Evolutionary conservation across 768 basidiomycete species (phyloP).

Genomic region (Rhizopogon rudus): DNA sequence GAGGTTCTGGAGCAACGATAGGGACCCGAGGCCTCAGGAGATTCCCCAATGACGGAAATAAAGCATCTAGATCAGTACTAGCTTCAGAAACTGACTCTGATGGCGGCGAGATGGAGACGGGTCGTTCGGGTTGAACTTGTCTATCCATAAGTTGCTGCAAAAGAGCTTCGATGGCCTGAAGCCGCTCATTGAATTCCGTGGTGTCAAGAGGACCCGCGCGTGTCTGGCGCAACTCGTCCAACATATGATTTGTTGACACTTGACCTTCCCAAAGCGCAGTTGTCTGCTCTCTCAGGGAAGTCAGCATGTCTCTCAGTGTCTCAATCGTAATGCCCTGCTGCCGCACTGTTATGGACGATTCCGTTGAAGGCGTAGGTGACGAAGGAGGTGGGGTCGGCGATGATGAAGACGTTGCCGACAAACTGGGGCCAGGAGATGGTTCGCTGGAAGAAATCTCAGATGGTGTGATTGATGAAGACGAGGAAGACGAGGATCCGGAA

Average conservation of each 20-base stretch:
- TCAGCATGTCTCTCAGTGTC: slow-evolving; percentile 49
- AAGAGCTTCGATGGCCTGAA: slow-evolving; percentile 20
- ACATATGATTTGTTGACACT: slow-evolving; percentile 46
- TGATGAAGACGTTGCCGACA: slow-evolving; percentile 35
- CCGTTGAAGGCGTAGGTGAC: slow-evolving; percentile 32
- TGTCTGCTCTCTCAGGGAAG: slow-evolving; percentile 54
- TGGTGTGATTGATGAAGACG: slow-evolving; percentile 22
- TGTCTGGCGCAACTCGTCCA: slow-evolving; percentile 56
- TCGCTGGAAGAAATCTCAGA: slow-evolving; percentile 30
- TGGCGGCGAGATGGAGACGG: slow-evolving; percentile 8
- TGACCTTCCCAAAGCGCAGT: slow-evolving; percentile 62
- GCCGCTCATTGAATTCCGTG: slow-evolving; percentile 32
- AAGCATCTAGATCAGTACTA: slow-evolving; percentile 19
- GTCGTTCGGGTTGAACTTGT: slow-evolving; percentile 8
- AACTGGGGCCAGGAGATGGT: slow-evolving; percentile 30
- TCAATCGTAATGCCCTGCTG: slow-evolving; percentile 31
- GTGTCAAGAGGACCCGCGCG: slow-evolving; percentile 36
- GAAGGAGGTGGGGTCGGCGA: slow-evolving; percentile 31
- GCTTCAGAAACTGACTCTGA: slow-evolving; percentile 27
- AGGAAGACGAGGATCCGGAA: slow-evolving; percentile 31
- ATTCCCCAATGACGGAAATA: slow-evolving; percentile 21
- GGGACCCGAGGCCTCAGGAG: slow-evolving; percentile 26
- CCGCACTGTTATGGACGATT: slow-evolving; percentile 33
- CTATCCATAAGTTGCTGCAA: slow-evolving; percentile 10
- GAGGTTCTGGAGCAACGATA: slow-evolving; percentile 41